Evolutionary conservation across 2,329 filamentous ascomycete genomes (phyloP).

Genomic region (Stagonosporopsis chrysanthemi): DNA sequence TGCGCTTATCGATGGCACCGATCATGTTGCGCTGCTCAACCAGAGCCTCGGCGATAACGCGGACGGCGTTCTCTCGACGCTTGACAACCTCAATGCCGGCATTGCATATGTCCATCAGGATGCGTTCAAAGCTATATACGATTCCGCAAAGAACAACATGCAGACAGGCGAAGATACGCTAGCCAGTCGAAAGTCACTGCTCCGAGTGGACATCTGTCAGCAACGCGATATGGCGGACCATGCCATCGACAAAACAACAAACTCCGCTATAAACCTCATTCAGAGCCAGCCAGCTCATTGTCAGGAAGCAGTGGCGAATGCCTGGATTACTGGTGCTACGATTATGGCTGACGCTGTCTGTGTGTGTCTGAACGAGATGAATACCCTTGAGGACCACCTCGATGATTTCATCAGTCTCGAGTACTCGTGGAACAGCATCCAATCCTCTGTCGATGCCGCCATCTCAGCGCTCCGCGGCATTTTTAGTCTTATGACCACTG

Average conservation of each 20-base stretch:
- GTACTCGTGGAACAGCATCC: conserved; percentile 54
- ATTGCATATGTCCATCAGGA: conserved; percentile 58
- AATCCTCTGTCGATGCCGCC: conserved; percentile 51
- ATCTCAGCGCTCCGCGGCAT: conserved; percentile 55
- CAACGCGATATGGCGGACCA: conserved; percentile 56
- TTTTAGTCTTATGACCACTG: conserved; percentile 54
- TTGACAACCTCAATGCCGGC: conserved; percentile 56
- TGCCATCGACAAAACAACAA: conserved; percentile 57
- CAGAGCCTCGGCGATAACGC: conserved; percentile 53
- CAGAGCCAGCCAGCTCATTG: conserved; percentile 50
- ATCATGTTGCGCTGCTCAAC: conserved; percentile 54
- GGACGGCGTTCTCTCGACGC: conserved; percentile 52
- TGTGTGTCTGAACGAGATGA: conserved; percentile 52
- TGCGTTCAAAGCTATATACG: conserved; percentile 56
- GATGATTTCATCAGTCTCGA: conserved; percentile 57
- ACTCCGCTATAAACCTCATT: conserved; percentile 54
- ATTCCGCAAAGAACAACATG: conserved; percentile 50
- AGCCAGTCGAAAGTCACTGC: conserved; percentile 42
- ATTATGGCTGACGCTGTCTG: conserved; percentile 56
- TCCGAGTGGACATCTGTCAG: conserved; percentile 55
- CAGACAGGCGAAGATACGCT: conserved; percentile 41
- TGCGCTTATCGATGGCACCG: conserved; percentile 54
- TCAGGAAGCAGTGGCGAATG: conserved; percentile 54
- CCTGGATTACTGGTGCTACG: conserved; percentile 55
- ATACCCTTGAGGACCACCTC: conserved; percentile 50